A percentile compares a stretch with the other conserved stretches of the same genome.
Evolutionary conservation across 192 early-diverging fungal species (phyloP).

Genomic region (Coemansia sp.): DNA sequence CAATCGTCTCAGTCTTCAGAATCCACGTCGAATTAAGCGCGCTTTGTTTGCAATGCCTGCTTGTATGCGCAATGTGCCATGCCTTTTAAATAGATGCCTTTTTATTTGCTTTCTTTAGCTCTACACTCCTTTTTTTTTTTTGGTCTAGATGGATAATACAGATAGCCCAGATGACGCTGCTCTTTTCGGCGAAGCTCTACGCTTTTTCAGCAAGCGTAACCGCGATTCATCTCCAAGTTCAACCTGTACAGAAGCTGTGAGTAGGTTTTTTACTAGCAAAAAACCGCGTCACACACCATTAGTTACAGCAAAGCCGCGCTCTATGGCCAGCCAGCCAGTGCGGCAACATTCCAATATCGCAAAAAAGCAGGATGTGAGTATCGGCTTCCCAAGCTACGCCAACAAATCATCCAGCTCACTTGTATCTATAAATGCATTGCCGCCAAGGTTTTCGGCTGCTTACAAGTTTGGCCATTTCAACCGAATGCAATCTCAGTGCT

Average conservation of each 20-base stretch:
- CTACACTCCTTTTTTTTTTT: background rate
- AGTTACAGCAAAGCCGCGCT: background rate
- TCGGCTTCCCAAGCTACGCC: too few species aligned
- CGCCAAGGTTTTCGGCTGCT: constrained; percentile 6
- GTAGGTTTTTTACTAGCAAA: constrained; percentile 13
- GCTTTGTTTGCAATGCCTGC: background rate
- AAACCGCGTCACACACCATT: too few species aligned
- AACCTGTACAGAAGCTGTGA: background rate
- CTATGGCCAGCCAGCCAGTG: too few species aligned
- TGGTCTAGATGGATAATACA: background rate
- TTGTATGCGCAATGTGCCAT: background rate
- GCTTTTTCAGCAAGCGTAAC: background rate
- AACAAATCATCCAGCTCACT: background rate
- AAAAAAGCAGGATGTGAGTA: too few species aligned
- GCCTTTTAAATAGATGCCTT: constrained; percentile 1
- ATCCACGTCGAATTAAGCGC: background rate
- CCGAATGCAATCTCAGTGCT: constrained; percentile 29
- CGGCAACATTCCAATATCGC: too few species aligned
- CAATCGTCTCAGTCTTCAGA: background rate
- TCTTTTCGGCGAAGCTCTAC: constrained; percentile 1
- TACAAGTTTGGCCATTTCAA: constrained; percentile 38
- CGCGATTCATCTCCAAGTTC: background rate
- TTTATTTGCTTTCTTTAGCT: background rate
- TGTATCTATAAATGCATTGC: constrained; percentile 15
- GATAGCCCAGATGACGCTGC: background rate